Percentiles rank a stretch among this genome's conserved stretches.
Evolutionary conservation across 352 stramenopile genomes (phyloP).

Genomic region (Pythium sp.): DNA sequence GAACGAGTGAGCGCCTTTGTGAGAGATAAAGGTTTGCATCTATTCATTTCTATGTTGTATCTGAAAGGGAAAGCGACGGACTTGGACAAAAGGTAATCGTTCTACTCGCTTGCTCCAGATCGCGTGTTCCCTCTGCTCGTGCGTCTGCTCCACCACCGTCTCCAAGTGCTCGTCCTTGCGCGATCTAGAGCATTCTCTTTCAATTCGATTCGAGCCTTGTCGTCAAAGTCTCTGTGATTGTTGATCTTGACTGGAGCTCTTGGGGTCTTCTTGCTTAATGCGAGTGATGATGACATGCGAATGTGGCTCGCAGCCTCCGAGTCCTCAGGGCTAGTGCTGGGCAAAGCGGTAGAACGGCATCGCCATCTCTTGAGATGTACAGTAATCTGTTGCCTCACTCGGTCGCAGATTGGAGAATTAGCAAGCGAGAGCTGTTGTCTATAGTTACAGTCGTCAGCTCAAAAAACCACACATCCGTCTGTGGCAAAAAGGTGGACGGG

Average conservation of each 20-base stretch:
- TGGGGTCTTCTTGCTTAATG: background rate
- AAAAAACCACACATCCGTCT: background rate
- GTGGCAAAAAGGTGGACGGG: background rate
- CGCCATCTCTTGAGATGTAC: constrained; percentile 1
- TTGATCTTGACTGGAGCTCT: background rate
- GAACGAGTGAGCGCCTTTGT: too few relatives aligned
- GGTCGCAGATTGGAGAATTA: background rate
- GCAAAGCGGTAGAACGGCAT: constrained; percentile 8
- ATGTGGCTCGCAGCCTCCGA: background rate
- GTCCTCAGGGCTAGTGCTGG: background rate
- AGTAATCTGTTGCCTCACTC: background rate
- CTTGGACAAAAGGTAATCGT: background rate
- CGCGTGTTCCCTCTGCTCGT: background rate
- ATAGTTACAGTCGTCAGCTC: background rate
- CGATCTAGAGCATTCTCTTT: background rate
- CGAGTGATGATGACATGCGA: background rate
- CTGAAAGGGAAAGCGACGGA: too few relatives aligned
- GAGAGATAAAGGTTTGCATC: too few relatives aligned
- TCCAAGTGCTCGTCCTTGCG: background rate
- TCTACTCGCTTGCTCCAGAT: background rate
- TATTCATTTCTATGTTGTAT: too few relatives aligned
- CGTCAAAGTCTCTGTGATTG: background rate
- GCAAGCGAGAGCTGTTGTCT: background rate
- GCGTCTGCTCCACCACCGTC: background rate
- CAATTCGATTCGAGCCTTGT: background rate